phyloP scores from a whole-genome alignment of 768 basidiomycete genomes.

The Dacryopinax primogenitus region DNA sequence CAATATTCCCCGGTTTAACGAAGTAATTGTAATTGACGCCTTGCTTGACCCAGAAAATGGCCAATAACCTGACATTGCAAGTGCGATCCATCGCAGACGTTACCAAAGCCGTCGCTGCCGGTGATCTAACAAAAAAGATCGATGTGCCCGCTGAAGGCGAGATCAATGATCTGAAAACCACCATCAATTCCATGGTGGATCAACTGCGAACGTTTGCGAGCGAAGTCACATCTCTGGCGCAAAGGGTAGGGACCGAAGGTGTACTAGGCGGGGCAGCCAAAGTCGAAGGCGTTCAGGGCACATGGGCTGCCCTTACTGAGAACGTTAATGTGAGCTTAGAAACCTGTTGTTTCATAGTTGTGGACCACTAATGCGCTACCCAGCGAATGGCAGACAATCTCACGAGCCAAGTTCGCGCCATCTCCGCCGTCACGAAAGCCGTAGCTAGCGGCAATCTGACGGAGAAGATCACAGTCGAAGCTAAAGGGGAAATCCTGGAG shows the following conservation, averaged over 20 bases:
- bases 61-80: conserved; percentile 63
- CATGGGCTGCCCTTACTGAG: conserved; percentile 81
- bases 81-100: conserved; percentile 75
- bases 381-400: conserved; percentile 62
- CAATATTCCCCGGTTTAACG: neutral
- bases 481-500: neutral
- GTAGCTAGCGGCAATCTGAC: conserved; percentile 88
- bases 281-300: conserved; percentile 82
- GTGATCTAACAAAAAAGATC: conserved; percentile 86
- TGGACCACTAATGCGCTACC: conserved; percentile 30
- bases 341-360: conserved; percentile 31
- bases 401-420: conserved; percentile 83
- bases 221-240: conserved; percentile 54
- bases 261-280: conserved; percentile 89
- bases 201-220: conserved; percentile 74
- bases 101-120: conserved; percentile 83
- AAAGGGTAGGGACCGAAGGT: conserved; percentile 87
- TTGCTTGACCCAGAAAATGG: conserved; percentile 58
- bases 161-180: conserved; percentile 70
- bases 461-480: conserved; percentile 83
- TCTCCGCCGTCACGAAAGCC: conserved; percentile 88
- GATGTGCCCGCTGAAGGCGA: conserved; percentile 79
- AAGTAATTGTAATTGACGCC: too few relatives aligned
- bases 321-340: conserved; percentile 85
- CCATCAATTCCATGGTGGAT: conserved; percentile 89